Base-by-base conservation (phyloP, 495 filamentous ascomycete species). In the Corynascus novoguineensis region DNA sequence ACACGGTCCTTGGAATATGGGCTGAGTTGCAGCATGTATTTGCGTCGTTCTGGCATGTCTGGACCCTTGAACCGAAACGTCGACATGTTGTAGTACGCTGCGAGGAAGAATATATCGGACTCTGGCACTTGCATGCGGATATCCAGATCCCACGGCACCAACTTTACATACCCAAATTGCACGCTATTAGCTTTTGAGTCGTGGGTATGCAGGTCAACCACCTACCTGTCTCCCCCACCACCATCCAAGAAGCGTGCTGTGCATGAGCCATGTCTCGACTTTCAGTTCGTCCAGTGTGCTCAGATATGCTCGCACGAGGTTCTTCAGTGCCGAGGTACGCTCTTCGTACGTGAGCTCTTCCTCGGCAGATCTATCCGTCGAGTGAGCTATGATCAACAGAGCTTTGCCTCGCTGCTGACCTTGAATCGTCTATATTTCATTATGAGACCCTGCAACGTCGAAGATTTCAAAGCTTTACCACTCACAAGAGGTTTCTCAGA, bases 111-210 rank as follows among this genome's bases (percentile, higher is more conserved):
- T n/a, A 90, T 76, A 4, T 82, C 86, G 28, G 80, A 68, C 34
- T 77, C 81, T n/a, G 81, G 80, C 17, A 90, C 79, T 64, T 89
- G 86, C 17, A 83, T 83, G 61, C 88, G 86, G 25, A 88, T 75
- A 66, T 88, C 84, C 78, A 82, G 85, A 64, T 89, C 86, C 86
- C 85, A 89, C 12, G 86, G 86, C 41, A 89, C 75, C 60, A 87
- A 75, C 80, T 52, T 8, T 2, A 14, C 22, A 24, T n/a, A n/a
- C n/a, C n/a, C n/a, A n/a, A n/a, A n/a, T n/a, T n/a, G n/a, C n/a
- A n/a, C n/a, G 22, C 31, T 12, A 3, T 22, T 14, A 34, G 28
- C n/a, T 5, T n/a, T 17, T 47, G 21, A 29, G 44, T 14, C 19
- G 11, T 1, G 5, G 2, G 3, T 31, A 8, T 31, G 25, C 15